Conservation (phyloP, 73 alveolate genomes). For the Strombidium stylifer region DNA sequence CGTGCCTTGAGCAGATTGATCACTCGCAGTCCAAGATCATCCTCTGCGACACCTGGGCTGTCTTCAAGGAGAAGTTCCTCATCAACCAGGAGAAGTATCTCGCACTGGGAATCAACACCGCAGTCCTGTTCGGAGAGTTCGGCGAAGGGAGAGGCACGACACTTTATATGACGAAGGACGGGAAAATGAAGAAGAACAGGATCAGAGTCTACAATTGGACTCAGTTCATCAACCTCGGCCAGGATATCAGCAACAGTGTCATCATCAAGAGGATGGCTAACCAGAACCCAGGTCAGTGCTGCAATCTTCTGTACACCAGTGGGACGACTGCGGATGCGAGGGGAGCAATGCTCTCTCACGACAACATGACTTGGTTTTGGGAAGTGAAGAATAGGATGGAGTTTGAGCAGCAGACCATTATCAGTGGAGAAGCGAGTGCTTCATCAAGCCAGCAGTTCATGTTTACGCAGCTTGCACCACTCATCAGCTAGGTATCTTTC, state of each 20-base stretch:
- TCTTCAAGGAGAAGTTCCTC: constrained; percentile 58
- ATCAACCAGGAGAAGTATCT: constrained; percentile 23
- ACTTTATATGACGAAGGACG: neutral
- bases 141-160: neutral
- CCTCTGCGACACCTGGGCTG: constrained; percentile 56
- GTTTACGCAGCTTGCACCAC: no score
- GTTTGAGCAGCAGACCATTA: neutral
- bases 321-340: constrained; percentile 92
- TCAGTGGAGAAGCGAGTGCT: neutral
- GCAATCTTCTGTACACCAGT: constrained; percentile 80
- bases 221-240: constrained; percentile 29
- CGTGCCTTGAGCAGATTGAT: constrained; percentile 70
- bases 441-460: neutral
- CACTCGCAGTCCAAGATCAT: constrained; percentile 69
- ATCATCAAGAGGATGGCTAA: constrained; percentile 1
- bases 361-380: constrained; percentile 63
- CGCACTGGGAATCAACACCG: constrained; percentile 15
- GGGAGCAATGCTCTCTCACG: constrained; percentile 82
- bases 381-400: neutral
- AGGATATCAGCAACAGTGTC: neutral
- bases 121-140: constrained; percentile 9
- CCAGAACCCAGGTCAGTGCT: constrained; percentile 70
- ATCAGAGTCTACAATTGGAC: constrained; percentile 23
- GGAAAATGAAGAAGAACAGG: neutral
- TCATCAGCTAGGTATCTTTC: constrained; percentile 40